Evolutionary conservation across 768 basidiomycete genomes (phyloP).

Genomic region (Naganishia friedmannii): DNA sequence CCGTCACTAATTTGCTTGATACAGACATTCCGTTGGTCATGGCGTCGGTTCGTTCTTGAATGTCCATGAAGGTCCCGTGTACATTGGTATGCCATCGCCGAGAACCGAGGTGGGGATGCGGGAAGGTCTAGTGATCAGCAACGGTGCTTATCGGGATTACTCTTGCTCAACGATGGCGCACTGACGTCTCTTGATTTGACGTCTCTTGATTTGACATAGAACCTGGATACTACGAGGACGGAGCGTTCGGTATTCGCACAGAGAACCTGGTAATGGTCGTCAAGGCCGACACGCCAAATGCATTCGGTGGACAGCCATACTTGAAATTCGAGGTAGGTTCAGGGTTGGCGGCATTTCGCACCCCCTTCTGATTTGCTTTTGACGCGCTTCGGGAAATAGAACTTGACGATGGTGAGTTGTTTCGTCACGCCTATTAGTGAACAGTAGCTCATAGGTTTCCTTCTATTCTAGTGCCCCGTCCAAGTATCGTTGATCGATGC

Average conservation of each 20-base stretch:
- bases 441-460: neutral
- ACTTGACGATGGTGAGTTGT: constrained; percentile 63
- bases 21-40: constrained; percentile 87
- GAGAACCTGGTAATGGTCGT: constrained; percentile 82
- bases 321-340: constrained; percentile 65
- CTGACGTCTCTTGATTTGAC: neutral
- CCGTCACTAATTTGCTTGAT: neutral
- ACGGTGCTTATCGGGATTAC: constrained; percentile 56
- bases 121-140: constrained; percentile 84
- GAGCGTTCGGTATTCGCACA: constrained; percentile 84
- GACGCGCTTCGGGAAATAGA: neutral
- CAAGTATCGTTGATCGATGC: constrained; percentile 75
- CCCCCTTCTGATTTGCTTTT: neutral
- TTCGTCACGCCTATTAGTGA: neutral
- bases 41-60: constrained; percentile 93
- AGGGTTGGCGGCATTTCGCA: neutral
- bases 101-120: constrained; percentile 43
- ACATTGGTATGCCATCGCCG: constrained; percentile 8
- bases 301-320: constrained; percentile 80
- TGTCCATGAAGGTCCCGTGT: constrained; percentile 75
- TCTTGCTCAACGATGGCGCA: neutral
- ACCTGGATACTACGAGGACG: constrained; percentile 89
- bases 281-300: constrained; percentile 66
- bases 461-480: constrained; percentile 65
- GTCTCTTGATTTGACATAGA: constrained; percentile 61